Base-by-base conservation (phyloP, 441 rosid species). In the Adansonia gregorii region DNA sequence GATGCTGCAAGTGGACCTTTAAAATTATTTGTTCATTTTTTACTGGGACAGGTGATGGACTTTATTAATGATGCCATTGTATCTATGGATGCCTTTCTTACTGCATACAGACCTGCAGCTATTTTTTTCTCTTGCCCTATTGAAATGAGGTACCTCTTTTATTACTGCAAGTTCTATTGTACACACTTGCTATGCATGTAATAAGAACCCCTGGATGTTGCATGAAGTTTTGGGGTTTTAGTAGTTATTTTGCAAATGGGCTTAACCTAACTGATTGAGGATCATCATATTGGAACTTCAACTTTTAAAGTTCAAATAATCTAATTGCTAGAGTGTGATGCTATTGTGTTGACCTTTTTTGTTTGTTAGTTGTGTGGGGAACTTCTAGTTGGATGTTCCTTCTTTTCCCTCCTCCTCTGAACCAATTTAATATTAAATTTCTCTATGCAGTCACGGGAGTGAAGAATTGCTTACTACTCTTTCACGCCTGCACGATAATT, bases 61-160 rank as follows among this genome's bases (percentile, higher is more conserved):
- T 96, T 96, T 61, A 90, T 96, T 78, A 96, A 96, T 86, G 99
- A 96, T 85, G 94, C 98, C 60, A 77, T 92, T 84, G 92, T 89
- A 75, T 93, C 99, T 72, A 87, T 96, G 93, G 98, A 93, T 82
- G 90, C 98, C 74, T 88, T 94, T 73, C 83, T 87, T 81, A 82
- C 88, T 82, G 91, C 90, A 8, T 91, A 92, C 86, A 88, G 81
- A 73, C 91, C 91, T 56, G 92, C 97, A 83, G 88, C 96, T 69
- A 63, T 90, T 78, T 85, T 88, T 69, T 93, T 94, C 80, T 89
- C 89, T 70, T 86, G 87, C 77, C 90, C 92, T 76, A 84, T 94
- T 73, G 95, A 92, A 73, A 86, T 86, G 84, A 94, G 99, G 99
- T 96, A 80, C 45, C 70, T 82, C 63, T 65, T 56, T 75, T 31